phyloP scores from a whole-genome alignment of 768 basidiomycete species.

The Suillus fuscotomentosus region DNA sequence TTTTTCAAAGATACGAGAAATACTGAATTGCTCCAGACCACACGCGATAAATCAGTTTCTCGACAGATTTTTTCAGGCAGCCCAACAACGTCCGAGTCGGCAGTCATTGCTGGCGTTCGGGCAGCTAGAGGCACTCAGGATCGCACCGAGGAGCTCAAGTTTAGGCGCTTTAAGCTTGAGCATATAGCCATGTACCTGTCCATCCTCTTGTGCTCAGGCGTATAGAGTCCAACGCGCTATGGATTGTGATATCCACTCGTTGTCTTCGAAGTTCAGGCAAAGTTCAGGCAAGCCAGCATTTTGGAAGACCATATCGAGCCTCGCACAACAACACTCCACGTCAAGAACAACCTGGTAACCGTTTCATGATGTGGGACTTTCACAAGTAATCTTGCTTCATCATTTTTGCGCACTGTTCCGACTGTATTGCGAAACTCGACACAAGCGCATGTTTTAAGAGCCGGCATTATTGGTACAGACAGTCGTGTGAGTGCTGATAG shows the following conservation, averaged over 20 bases:
- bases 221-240: constrained; percentile 72
- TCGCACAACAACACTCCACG: constrained; percentile 37
- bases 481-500: neutral
- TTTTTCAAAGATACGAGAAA: constrained; percentile 41
- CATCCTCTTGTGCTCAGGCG: constrained; percentile 26
- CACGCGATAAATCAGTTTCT: constrained; percentile 41
- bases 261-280: neutral
- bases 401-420: constrained; percentile 54
- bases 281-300: constrained; percentile 51
- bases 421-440: constrained; percentile 65
- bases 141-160: constrained; percentile 78
- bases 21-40: constrained; percentile 39
- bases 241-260: constrained; percentile 72
- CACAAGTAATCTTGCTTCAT: constrained; percentile 33
- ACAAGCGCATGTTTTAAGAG: constrained; percentile 72
- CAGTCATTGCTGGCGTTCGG: constrained; percentile 45
- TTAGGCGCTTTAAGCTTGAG: constrained; percentile 62
- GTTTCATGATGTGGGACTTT: constrained; percentile 40
- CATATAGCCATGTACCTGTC: constrained; percentile 22
- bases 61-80: constrained; percentile 38
- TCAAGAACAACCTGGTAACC: constrained; percentile 43
- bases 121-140: constrained; percentile 67
- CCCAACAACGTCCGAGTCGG: constrained; percentile 39
- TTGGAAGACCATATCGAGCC: constrained; percentile 62
- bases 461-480: constrained; percentile 46